Percentiles rank a stretch among this genome's conserved stretches.
Evolutionary conservation across 371 early-diverging fungal species (phyloP).

Genomic region (Mortierella sp.): DNA sequence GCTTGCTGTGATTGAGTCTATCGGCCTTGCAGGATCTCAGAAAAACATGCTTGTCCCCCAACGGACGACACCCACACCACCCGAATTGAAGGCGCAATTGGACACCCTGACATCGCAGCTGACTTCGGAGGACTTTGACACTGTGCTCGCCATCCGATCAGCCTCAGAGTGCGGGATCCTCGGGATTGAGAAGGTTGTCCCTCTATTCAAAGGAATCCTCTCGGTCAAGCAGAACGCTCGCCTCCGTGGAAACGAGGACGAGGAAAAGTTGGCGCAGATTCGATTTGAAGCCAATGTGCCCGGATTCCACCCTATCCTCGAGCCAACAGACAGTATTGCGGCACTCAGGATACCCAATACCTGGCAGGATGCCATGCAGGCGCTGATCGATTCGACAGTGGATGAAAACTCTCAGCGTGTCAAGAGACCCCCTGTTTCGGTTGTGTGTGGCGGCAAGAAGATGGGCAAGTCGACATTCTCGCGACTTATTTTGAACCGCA

Average conservation of each 20-base stretch:
- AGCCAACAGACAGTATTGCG: constrained; percentile 59
- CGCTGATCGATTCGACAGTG: constrained; percentile 35
- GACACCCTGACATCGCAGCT: constrained; percentile 31
- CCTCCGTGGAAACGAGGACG: constrained; percentile 33
- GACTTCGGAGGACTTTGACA: constrained; percentile 46
- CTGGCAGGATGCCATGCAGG: constrained; percentile 60
- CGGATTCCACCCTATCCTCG: constrained; percentile 56
- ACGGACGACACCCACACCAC: constrained; percentile 26
- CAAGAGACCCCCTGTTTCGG: constrained; percentile 59
- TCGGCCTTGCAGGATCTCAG: constrained; percentile 23
- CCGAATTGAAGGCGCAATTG: constrained; percentile 29
- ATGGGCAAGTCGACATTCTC: constrained; percentile 86
- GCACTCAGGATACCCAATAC: constrained; percentile 59
- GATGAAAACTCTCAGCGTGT: constrained; percentile 29
- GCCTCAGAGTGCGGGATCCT: constrained; percentile 60
- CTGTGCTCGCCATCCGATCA: constrained; percentile 59
- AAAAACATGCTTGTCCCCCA: constrained; percentile 29
- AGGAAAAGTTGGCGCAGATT: constrained; percentile 25
- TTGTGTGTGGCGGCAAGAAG: constrained; percentile 79
- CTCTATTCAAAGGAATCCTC: constrained; percentile 62
- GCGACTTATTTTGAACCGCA: constrained; percentile 73
- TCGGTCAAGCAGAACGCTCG: constrained; percentile 40
- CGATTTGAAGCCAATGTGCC: constrained; percentile 30
- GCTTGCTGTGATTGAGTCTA: constrained; percentile 64
- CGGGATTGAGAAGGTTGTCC: constrained; percentile 60